Evolutionary conservation across 495 filamentous ascomycete species (phyloP), one percentile per base, ranked within the genome.

Genomic region (Penicillium robsamsonii): DNA sequence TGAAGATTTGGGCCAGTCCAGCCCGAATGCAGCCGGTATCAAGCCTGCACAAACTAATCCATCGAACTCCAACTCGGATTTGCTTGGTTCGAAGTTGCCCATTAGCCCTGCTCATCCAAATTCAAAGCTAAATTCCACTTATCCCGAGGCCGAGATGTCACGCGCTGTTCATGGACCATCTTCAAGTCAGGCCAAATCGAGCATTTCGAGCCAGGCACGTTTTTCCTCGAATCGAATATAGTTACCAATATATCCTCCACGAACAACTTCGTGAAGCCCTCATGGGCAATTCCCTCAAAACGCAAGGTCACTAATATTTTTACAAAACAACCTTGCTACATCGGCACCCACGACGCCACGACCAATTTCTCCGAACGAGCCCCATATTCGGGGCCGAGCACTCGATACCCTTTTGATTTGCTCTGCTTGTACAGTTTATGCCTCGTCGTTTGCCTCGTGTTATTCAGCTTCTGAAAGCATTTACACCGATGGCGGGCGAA

Each of bases 381-480:
- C 56, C 56, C 52, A 57, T 33, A 55, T 50, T 53, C 51, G 56
- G 65, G 63, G 54, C 59, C 56, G 53, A 46, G 53, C 58, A 58
- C 53, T 68, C 65, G 65, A 68, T 68, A 68, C 65, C 65, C 65
- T 56, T 58, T 65, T 61, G 50, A 52, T 66, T 68, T 66, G 52
- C 63, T 63, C 55, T 56, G 60, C 58, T 66, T 69, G 64, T 69
- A 64, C 56, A 69, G 61, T 59, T 61, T 57, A 59, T 55, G 48
- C 58, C 48, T 60, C 47, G 59, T 68, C 58, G 58, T 61, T 57
- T 64, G 63, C 63, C 55, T 57, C 64, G 56, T 62, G 63, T 57
- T 42, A 60, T 59, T 57, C 48, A 60, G 54, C 64, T 60, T 57
- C 61, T 57, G 46, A 31, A 65, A 62, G 61, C 50, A 62, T 68